These are phyloP conservation scores for Acacia concinna DNA, from an alignment of 331 rosid species.

Conservation along the genomic window DNA sequence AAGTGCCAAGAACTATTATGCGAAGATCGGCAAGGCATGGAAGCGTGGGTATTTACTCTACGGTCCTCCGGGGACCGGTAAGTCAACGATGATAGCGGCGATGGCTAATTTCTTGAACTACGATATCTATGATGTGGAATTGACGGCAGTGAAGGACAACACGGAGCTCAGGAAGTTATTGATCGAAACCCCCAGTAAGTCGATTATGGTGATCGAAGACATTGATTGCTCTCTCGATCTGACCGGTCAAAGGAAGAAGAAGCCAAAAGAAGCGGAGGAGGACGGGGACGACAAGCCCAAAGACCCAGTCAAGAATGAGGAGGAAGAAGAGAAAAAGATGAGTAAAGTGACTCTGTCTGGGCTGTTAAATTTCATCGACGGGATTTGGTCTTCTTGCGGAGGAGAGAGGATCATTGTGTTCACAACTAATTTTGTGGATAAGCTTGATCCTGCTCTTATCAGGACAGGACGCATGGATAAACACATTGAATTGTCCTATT, in stretches of 20 bases:
- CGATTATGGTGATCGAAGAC: slow-evolving; percentile 16
- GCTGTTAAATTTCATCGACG: slow-evolving; percentile 77
- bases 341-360: slow-evolving; percentile 77
- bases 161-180: slow-evolving; percentile 29
- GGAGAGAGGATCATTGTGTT: slow-evolving; percentile 74
- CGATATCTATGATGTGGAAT: slow-evolving; percentile 44
- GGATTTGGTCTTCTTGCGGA: slow-evolving; percentile 81
- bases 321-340: slow-evolving; percentile 20
- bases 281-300: neutral
- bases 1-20: slow-evolving; percentile 34
- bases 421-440: slow-evolving; percentile 75
- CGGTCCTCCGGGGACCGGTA: slow-evolving; percentile 52
- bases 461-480: slow-evolving; percentile 85
- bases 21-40: slow-evolving; percentile 12
- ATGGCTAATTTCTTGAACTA: slow-evolving; percentile 43
- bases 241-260: slow-evolving; percentile 21
- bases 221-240: slow-evolving; percentile 21
- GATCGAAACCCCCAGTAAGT: neutral
- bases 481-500: slow-evolving; percentile 65
- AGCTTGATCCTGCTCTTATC: slow-evolving; percentile 76
- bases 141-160: slow-evolving; percentile 38
- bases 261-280: neutral
- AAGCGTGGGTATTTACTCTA: slow-evolving; percentile 41
- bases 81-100: slow-evolving; percentile 44
- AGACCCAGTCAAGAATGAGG: neutral